Percentiles rank a stretch among this genome's conserved stretches.
Conservation (phyloP, 2,329 filamentous ascomycete genomes). For the Talaromyces verruculosus region DNA sequence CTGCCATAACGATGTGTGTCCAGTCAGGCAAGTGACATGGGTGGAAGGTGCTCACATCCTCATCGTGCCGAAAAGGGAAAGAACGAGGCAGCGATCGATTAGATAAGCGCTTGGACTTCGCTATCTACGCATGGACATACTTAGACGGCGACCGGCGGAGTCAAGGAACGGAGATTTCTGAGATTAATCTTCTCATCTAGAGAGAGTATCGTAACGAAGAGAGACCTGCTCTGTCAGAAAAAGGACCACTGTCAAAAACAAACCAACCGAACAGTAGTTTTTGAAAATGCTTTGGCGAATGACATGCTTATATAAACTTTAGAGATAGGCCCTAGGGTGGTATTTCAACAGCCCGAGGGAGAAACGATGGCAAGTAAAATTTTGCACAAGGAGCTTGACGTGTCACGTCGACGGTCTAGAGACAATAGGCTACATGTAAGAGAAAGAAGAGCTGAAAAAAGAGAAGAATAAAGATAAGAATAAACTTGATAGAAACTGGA, state of each 20-base stretch:
- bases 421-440: slow-evolving; percentile 18
- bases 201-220: neutral
- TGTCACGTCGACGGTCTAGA: slow-evolving; percentile 10
- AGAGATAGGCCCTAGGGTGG: slow-evolving; percentile 5
- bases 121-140: neutral
- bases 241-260: neutral
- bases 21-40: neutral
- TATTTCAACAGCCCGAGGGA: slow-evolving; percentile 13
- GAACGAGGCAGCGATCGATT: neutral
- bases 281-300: neutral
- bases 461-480: neutral
- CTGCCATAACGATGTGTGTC: neutral
- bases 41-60: neutral
- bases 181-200: neutral
- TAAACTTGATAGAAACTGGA: slow-evolving; percentile 16
- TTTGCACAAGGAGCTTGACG: slow-evolving; percentile 20
- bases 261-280: neutral
- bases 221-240: neutral
- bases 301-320: neutral
- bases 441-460: slow-evolving; percentile 25
- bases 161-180: neutral
- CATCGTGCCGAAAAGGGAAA: neutral
- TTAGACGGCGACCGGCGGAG: neutral
- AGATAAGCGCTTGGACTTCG: slow-evolving; percentile 3
- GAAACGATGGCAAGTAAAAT: slow-evolving; percentile 4